Conservation (phyloP, 108 stramenopile species). For the Cylindrotheca fusiformis region DNA sequence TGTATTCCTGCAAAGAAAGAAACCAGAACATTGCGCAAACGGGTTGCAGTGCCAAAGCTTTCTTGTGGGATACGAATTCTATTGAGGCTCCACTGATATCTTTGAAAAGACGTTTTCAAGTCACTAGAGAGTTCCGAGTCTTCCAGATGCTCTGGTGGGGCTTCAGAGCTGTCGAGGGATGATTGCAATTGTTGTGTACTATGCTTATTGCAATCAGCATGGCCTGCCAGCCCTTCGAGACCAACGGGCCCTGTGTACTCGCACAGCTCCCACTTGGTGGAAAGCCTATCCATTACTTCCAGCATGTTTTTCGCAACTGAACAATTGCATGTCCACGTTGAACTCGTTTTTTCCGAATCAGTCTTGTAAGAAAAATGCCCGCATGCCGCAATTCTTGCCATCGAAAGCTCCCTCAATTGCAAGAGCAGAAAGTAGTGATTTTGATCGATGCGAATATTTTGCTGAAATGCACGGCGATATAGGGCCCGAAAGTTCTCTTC, state of each 20-base stretch:
- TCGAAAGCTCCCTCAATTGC: slow-evolving; percentile 13
- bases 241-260: slow-evolving; percentile 44
- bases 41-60: background rate
- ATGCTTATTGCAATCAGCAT: slow-evolving; percentile 17
- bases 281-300: slow-evolving; percentile 20
- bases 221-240: slow-evolving; percentile 40
- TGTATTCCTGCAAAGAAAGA: background rate
- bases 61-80: slow-evolving; percentile 5
- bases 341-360: background rate
- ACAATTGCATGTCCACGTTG: slow-evolving; percentile 15
- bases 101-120: background rate
- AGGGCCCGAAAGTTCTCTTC: slow-evolving; percentile 6
- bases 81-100: background rate
- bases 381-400: background rate
- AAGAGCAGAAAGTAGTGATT: slow-evolving; percentile 21
- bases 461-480: slow-evolving; percentile 27
- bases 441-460: slow-evolving; percentile 35
- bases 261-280: slow-evolving; percentile 23
- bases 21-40: background rate
- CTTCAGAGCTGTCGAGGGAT: background rate
- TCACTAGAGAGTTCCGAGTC: background rate
- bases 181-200: background rate
- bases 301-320: slow-evolving; percentile 26
- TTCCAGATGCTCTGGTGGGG: background rate
- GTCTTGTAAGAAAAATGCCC: background rate